Base-by-base conservation (phyloP, 2,329 filamentous ascomycete genomes). In the Emergomyces orientalis region DNA sequence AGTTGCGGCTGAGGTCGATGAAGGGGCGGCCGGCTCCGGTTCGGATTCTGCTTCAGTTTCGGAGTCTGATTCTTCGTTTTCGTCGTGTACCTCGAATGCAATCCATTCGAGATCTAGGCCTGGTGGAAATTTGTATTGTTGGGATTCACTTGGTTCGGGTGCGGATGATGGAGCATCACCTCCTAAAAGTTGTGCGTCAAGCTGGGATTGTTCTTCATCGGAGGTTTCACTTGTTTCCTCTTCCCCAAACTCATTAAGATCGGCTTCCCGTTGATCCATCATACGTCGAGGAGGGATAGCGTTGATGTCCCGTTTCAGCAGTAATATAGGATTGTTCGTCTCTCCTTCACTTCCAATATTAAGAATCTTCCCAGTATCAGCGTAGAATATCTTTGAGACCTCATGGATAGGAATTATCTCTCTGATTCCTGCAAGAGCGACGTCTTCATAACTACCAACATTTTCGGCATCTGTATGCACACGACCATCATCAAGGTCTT, bases 321-420 rank as follows among this genome's bases (percentile, higher is more conserved):
- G 75, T 0, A 94, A 77, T 0, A 93, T 85, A 0, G 90, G 88
- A 63, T 86, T 90, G 70, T 88, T 90, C 2, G 83, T 82, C 67
- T 88, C 86, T 17, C 82, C 84, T 30, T 88, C 84, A 2, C 77
- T 81, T 17, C 87, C 87, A 62, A 97, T 91, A 65, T 96, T 96
- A 32, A 97, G 80, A 11, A 97, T 90, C 68, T 90, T 90, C 22
- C 91, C 91, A 0, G 90, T 95, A 67, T 96, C 90, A 0, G 91
- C 91, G 70, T 96, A 97, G 75, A 96, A 96, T 39, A 96, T 90
- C 71, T 95, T 96, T 6, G 91, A 89, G 5, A 96, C 83, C 69
- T 90, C 84, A 70, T 90, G 86, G 25, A 90, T 83, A 1, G 88
- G 88, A 19, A 90, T 76, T 45, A 84, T 79, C 67, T 89, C 86